phyloP scores from a whole-genome alignment of 345 rosid species.

The Eucalyptus dawsonii region DNA sequence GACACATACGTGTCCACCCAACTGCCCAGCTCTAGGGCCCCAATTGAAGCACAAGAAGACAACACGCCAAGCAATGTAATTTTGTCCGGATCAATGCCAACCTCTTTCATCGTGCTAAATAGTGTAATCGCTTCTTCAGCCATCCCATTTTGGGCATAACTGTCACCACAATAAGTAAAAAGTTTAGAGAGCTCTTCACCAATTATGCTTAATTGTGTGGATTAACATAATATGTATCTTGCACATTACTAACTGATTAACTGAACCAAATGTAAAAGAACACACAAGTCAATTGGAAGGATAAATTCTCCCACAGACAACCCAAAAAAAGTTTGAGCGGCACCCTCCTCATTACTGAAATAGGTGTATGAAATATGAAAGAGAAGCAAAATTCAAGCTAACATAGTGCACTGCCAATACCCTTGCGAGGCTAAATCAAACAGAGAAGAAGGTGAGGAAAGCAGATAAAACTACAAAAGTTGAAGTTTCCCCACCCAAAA shows the following conservation, averaged over 20 bases:
- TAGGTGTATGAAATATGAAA: not conserved
- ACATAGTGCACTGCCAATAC: not conserved
- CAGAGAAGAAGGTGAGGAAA: not conserved
- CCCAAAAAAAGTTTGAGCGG: not conserved
- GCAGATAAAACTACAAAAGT: not conserved
- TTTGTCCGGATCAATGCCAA: conserved; percentile 28
- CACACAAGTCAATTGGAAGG: not conserved
- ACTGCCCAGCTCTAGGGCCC: conserved; percentile 70
- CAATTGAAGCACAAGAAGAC: conserved; percentile 73
- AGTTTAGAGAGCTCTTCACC: not conserved
- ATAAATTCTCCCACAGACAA: not conserved
- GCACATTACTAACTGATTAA: not conserved
- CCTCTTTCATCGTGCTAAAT: conserved; percentile 40
- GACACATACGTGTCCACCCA: conserved; percentile 41
- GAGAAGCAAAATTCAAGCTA: not conserved
- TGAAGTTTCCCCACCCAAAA: not conserved
- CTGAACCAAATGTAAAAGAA: not conserved
- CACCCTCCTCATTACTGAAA: not conserved
- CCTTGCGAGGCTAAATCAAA: not conserved
- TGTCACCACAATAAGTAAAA: conserved; percentile 4
- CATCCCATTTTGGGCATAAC: conserved; percentile 78
- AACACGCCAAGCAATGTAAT: conserved; percentile 48
- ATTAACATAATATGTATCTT: not conserved
- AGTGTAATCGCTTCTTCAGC: conserved; percentile 55
- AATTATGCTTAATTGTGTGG: not conserved